A percentile compares a stretch with the other conserved stretches of the same genome.
These are phyloP conservation scores for Neonectria faginata DNA, from an alignment of 2,329 filamentous ascomycete genomes.

Conservation along the genomic window DNA sequence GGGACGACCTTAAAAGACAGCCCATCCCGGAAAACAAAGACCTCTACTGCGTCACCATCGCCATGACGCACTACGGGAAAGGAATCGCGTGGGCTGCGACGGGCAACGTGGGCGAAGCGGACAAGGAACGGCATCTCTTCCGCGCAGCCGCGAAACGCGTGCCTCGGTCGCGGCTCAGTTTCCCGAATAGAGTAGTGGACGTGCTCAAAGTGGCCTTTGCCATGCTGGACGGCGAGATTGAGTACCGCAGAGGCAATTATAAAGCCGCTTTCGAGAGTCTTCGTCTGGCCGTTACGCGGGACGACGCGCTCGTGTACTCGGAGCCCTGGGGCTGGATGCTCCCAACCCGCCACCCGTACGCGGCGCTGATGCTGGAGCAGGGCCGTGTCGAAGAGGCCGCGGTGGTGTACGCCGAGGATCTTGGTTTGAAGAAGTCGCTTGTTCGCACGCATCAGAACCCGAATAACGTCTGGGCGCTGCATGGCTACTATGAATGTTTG, in stretches of 20 bases:
- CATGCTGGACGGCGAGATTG: conserved; percentile 80
- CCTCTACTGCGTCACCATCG: conserved; percentile 77
- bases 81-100: conserved; percentile 74
- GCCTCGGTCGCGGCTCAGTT: conserved; percentile 65
- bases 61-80: conserved; percentile 75
- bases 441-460: conserved; percentile 75
- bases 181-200: conserved; percentile 58
- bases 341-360: conserved; percentile 76
- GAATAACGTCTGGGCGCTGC: conserved; percentile 80
- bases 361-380: conserved; percentile 76
- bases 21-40: conserved; percentile 65
- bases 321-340: conserved; percentile 88
- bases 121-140: conserved; percentile 64
- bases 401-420: conserved; percentile 69
- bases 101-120: conserved; percentile 66
- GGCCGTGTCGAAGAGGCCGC: conserved; percentile 67
- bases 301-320: conserved; percentile 75
- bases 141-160: conserved; percentile 63
- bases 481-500: conserved; percentile 79
- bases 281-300: conserved; percentile 66
- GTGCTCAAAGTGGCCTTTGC: conserved; percentile 72
- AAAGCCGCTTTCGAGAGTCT: conserved; percentile 70
- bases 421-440: conserved; percentile 69
- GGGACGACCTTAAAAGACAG: conserved; percentile 71
- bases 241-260: conserved; percentile 72